Base-by-base conservation (phyloP, 495 filamentous ascomycete species). In the Bacidia gigantensis region DNA sequence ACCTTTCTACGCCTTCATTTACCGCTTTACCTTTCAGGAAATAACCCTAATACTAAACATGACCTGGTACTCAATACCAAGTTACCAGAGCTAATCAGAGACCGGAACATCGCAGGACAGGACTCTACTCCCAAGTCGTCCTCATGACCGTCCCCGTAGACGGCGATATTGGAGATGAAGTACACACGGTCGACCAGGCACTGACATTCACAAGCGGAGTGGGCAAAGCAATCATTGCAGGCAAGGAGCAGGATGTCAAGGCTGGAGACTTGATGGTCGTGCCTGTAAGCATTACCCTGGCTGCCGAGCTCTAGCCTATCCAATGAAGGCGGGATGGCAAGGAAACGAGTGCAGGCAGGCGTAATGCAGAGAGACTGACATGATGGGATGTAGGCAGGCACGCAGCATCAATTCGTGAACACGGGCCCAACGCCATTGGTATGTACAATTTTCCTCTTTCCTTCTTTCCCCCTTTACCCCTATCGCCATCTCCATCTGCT, bases 351-450 rank as follows among this genome's bases (percentile, higher is more conserved):
- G n/a, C n/a, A n/a, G n/a, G n/a, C n/a, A 14, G 29, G 29, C 14
- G 14, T 7, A 35, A 35, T 35, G 29, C 7, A 5, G 29, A 35
- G 5, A 14, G 29, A 14, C 29, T 35, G 29, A 35, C 29, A 5
- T 35, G 14, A 14, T 35, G 29, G 29, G 5, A 14, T 35, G 14
- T 35, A 35, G 0, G 79, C 79, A 0, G 78, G 79, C 0, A 81
- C 79, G 11, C 75, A 81, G 63, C 80, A 83, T 58, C 78, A 82
- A 58, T 82, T 83, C 56, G 62, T 81, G n/a, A 82, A 80, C 55
- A 76, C 66, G 18, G 77, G 58, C 11, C 51, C 58, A 2, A 60
- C 57, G 10, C 57, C 57, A 2, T n/a, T n/a, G n/a, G n/a, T n/a
- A n/a, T n/a, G n/a, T n/a, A n/a, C n/a, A n/a, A n/a, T n/a, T n/a